Base-by-base conservation (phyloP, 2,329 filamentous ascomycete genomes). In the Hansfordia pulvinata region DNA sequence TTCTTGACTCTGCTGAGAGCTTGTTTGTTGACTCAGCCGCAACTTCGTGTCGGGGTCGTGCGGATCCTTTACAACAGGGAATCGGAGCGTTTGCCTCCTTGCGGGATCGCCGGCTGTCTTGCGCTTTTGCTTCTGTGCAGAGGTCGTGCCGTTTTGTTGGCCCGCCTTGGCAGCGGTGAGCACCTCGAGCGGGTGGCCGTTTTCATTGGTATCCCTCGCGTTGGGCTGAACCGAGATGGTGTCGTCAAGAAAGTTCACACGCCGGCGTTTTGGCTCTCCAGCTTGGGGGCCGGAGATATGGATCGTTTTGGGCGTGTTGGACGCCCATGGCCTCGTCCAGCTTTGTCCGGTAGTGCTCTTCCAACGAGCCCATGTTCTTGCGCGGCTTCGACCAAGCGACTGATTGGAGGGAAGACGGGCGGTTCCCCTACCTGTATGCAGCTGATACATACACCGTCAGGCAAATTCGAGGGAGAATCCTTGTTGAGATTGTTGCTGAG, bases 31-130 rank as follows among this genome's bases (percentile, higher is more conserved):
- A 41, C 77, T 84, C 17, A 83, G 55, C 23, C 75, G 69, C 23
- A 72, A 38, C 16, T 63, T 57, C 0, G 76, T 80, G 31, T 60
- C 62, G 5, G 69, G 64, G 38, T 82, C 71, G 38, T 73, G 64
- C 1, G 76, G 67, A 38, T 88, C 72, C 50, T 93, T 92, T 13
- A 88, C 80, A 9, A 85, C 68, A 2, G 77, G 67, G 41, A 84
- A 92, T 49, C 4, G 51, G 49, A 15, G 49, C 54, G 13, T 58
- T 62, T 34, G 60, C 42, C 36, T 53, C 47, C 36, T 53, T 35
- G 30, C 47, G 38, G 30, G 28, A 6, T 44, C 44, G 25, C 46
- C 50, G 50, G 58, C 41, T 41, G 32, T 22, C 21, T 39, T 10
- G 14, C 29, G n/a, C 13, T 34, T 43, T 29, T 27, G 25, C 7